phyloP scores from a whole-genome alignment of 2,329 filamentous ascomycete genomes.

The Aureobasidium sp. region DNA sequence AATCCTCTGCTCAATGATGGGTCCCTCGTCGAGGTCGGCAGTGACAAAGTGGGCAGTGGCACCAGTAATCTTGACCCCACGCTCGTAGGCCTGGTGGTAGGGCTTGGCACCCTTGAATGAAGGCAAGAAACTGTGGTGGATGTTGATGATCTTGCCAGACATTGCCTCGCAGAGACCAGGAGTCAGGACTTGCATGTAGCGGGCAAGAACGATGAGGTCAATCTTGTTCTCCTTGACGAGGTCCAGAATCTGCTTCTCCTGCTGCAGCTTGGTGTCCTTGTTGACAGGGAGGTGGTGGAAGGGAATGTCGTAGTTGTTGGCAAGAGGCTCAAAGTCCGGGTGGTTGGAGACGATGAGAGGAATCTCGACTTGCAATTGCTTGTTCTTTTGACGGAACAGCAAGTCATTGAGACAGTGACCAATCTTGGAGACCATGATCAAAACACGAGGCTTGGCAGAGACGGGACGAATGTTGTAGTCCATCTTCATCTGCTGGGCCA shows the following conservation, averaged over 20 bases:
- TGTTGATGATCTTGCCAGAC: slow-evolving; percentile 85
- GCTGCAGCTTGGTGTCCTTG: slow-evolving; percentile 65
- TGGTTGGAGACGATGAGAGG: slow-evolving; percentile 79
- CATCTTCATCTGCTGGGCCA: slow-evolving; percentile 59
- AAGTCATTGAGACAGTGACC: slow-evolving; percentile 80
- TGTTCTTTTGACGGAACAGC: slow-evolving; percentile 67
- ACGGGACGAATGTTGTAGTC: slow-evolving; percentile 62
- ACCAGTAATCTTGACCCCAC: slow-evolving; percentile 82
- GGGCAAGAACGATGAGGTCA: slow-evolving; percentile 71
- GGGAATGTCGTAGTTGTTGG: slow-evolving; percentile 64
- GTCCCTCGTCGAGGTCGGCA: slow-evolving; percentile 74
- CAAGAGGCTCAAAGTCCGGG: slow-evolving; percentile 60
- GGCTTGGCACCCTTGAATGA: slow-evolving; percentile 83
- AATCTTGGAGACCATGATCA: slow-evolving; percentile 88
- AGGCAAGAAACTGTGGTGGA: slow-evolving; percentile 80
- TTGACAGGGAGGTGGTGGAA: slow-evolving; percentile 77
- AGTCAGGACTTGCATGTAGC: slow-evolving; percentile 82
- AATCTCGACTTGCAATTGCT: slow-evolving; percentile 66
- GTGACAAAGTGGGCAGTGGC: slow-evolving; percentile 83
- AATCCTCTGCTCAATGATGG: slow-evolving; percentile 80
- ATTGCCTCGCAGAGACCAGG: slow-evolving; percentile 67
- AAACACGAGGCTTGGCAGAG: slow-evolving; percentile 61
- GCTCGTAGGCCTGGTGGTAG: slow-evolving; percentile 80
- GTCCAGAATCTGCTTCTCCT: slow-evolving; percentile 63
- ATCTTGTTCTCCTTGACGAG: slow-evolving; percentile 61